Conservation (phyloP, 1,284 basidiomycete genomes). For the Violaceomyces palustris region DNA sequence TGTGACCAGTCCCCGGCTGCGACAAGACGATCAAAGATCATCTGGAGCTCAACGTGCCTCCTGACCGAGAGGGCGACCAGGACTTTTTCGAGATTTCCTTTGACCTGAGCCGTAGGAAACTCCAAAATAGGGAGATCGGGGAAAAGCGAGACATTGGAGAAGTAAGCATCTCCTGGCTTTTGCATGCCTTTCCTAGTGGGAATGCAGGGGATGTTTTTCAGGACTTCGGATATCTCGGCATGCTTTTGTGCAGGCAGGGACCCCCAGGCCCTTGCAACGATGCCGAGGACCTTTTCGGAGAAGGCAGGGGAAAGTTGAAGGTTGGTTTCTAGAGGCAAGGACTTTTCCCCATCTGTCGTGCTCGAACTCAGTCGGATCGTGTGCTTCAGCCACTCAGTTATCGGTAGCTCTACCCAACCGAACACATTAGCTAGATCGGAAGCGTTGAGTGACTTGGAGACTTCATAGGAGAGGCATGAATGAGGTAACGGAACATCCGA, state of each 20-base stretch:
- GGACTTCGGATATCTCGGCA: conserved; percentile 59
- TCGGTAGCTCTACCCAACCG: conserved; percentile 73
- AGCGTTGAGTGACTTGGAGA: conserved; percentile 60
- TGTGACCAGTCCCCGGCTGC: conserved; percentile 55
- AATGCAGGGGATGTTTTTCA: conserved; percentile 71
- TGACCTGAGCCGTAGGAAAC: conserved; percentile 66
- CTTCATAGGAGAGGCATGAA: conserved; percentile 68
- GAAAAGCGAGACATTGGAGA: conserved; percentile 80
- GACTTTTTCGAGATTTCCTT: conserved; percentile 71
- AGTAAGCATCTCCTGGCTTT: conserved; percentile 73
- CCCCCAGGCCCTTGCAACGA: conserved; percentile 72
- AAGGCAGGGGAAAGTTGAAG: conserved; percentile 67
- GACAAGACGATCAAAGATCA: conserved; percentile 55
- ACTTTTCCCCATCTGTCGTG: too few relatives aligned
- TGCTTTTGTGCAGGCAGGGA: conserved; percentile 63
- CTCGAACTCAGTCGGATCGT: conserved; percentile 59
- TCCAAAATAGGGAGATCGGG: conserved; percentile 72
- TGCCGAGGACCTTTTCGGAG: conserved; percentile 73
- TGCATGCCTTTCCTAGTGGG: conserved; percentile 76
- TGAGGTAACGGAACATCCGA: conserved; percentile 75
- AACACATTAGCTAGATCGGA: conserved; percentile 52
- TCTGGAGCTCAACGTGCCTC: conserved; percentile 68
- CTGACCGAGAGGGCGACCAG: conserved; percentile 76
- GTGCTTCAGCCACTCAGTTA: conserved; percentile 72
- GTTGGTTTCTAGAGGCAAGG: conserved; percentile 59